Evolutionary conservation across 345 rosid species (phyloP), one percentile per base, ranked within the genome.

Genomic region (Rhizophora mangle): DNA sequence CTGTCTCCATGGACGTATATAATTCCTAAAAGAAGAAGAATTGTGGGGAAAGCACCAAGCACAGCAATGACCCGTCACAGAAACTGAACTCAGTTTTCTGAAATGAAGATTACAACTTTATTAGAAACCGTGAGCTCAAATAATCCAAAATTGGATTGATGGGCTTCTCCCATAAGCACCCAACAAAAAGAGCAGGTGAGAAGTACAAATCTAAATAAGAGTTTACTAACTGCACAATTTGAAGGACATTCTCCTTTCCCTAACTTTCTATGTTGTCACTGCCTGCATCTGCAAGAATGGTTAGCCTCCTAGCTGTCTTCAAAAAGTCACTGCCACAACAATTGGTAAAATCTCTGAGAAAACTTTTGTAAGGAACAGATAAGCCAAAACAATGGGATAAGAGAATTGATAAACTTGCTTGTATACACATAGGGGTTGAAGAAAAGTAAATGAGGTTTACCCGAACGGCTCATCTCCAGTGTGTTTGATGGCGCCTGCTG

Each of bases 401-500:
- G 49, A 43, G 49, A 43, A 13, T 43, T 13, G 49, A 13, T 18
- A 43, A 43, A 13, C 49, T 43, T 21, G 26, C 29, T 55, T 56
- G 16, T 6, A 56, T 24, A 19, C 4, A n/a, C 1, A 6, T 21
- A 18, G 21, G 43, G 24, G 19, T 43, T 11, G 49, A 37, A 6
- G 21, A 34, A 27, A 3, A 21, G 6, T 49, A 19, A 11, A 21
- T 10, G 30, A 61, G 31, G 11, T 52, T 43, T 74, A 93, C 97
- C 97, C 74, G 75, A 91, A 94, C 60, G 98, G 98, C 69, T 86
- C 91, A 26, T 88, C 89, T 37, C 98, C 96, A 6, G 94, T 79
- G 71, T 84, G 86, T 68, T 85, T 89, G 51, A 78, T 59, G 13
- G 86, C 81, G 65, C 97, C 97, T 0, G 84, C 72, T 31, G 86